Percentiles rank a stretch among this genome's conserved stretches.
Conservation (phyloP, 1,284 basidiomycete genomes). For the Cystobasidium sp. region DNA sequence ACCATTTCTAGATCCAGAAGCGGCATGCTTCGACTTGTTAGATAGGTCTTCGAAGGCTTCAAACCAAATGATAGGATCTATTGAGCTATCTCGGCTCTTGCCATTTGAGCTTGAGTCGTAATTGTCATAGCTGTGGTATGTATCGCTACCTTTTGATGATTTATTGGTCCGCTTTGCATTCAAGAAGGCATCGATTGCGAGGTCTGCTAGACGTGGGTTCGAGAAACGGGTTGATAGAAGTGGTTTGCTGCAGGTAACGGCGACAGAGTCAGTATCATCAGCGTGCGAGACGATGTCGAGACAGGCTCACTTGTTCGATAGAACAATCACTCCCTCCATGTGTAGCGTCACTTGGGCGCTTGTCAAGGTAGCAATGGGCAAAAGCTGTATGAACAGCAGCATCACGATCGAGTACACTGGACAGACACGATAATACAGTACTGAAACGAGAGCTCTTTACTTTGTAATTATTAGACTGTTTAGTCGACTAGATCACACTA, state of each 20-base stretch:
- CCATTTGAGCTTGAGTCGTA: neutral
- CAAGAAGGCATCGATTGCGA: slow-evolving; percentile 42
- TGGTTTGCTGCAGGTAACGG: slow-evolving; percentile 15
- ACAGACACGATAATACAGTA: too few relatives aligned
- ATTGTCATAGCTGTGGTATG: neutral
- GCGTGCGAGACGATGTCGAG: neutral
- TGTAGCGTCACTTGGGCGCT: too few relatives aligned
- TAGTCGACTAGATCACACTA: too few relatives aligned
- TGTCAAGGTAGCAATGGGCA: neutral
- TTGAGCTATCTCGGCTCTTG: slow-evolving; percentile 1
- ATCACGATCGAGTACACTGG: neutral
- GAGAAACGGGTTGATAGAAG: slow-evolving; percentile 36
- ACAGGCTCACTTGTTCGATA: slow-evolving; percentile 30
- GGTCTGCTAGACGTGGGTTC: slow-evolving; percentile 21
- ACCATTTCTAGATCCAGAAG: neutral
- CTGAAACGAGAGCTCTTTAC: too few relatives aligned
- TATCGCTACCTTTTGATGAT: neutral
- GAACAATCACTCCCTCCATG: slow-evolving; percentile 40
- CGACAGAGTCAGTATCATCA: neutral
- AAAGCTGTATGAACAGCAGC: neutral
- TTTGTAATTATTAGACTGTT: too few relatives aligned
- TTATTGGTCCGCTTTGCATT: slow-evolving; percentile 10
- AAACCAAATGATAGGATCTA: slow-evolving; percentile 39
- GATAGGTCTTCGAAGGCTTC: slow-evolving; percentile 30
- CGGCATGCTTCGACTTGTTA: neutral